Percentiles rank a stretch among this genome's conserved stretches.
These are phyloP conservation scores for Pseudogymnoascus sp. DNA, from an alignment of 2,329 filamentous ascomycete species.

Conservation along the genomic window DNA sequence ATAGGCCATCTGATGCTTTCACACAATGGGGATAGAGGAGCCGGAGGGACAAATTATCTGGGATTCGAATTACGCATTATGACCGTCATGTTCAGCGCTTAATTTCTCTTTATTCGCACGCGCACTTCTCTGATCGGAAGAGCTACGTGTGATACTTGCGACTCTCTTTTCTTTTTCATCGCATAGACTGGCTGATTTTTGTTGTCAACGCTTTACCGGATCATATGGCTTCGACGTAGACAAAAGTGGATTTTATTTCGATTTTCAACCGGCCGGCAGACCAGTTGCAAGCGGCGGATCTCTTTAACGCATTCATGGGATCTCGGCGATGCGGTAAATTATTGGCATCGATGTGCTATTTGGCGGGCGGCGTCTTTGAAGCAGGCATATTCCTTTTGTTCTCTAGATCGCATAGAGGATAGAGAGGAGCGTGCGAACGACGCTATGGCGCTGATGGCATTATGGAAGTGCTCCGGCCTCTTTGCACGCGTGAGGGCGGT, in stretches of 20 bases:
- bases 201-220: constrained; percentile 4
- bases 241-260: constrained; percentile 10
- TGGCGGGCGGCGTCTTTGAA: constrained; percentile 8
- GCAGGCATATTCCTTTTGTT: constrained; percentile 9
- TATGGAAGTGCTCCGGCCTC: constrained; percentile 8
- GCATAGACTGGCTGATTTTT: constrained; percentile 7
- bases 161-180: not conserved
- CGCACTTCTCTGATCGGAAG: not conserved
- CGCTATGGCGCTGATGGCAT: constrained; percentile 7
- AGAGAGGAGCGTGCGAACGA: constrained; percentile 6
- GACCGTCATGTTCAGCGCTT: constrained; percentile 10
- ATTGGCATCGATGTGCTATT: constrained; percentile 6
- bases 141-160: not conserved
- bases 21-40: constrained; percentile 9
- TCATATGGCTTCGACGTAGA: constrained; percentile 10
- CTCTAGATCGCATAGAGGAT: constrained; percentile 6
- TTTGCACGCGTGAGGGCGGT: constrained; percentile 7
- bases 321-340: constrained; percentile 8
- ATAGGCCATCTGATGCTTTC: constrained; percentile 8
- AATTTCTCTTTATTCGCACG: constrained; percentile 1
- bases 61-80: constrained; percentile 10
- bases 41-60: constrained; percentile 5
- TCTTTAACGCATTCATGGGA: constrained; percentile 9
- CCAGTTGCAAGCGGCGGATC: constrained; percentile 4
- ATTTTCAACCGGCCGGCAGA: constrained; percentile 1